A percentile compares a stretch with the other conserved stretches of the same genome.
These are phyloP conservation scores for Aspergillus leporis DNA, from an alignment of 495 filamentous ascomycete species.

Conservation along the genomic window DNA sequence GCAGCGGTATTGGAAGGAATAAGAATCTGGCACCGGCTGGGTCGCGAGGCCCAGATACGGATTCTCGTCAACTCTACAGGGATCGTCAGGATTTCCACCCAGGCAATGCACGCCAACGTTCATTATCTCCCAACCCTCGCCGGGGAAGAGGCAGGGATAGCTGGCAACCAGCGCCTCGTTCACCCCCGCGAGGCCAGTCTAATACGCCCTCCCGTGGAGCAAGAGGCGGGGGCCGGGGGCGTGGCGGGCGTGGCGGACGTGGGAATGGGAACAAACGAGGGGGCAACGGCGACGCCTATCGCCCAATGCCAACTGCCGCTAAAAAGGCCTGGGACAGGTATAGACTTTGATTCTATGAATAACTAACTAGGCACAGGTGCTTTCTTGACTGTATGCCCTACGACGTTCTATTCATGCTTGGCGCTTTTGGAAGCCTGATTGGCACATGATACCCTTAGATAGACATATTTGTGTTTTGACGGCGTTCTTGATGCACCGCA, in stretches of 20 bases:
- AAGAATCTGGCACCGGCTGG: constrained; percentile 19
- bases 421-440: neutral
- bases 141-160: constrained; percentile 25
- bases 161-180: constrained; percentile 21
- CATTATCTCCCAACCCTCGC: constrained; percentile 25
- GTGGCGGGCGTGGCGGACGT: constrained; percentile 21
- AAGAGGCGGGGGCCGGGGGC: constrained; percentile 21
- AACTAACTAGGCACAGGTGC: neutral
- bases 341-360: constrained; percentile 22
- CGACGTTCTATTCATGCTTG: neutral
- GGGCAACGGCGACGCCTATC: constrained; percentile 28
- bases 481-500: neutral
- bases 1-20: constrained; percentile 24
- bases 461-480: neutral
- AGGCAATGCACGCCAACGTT: constrained; percentile 27
- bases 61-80: constrained; percentile 11
- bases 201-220: constrained; percentile 13
- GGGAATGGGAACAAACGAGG: constrained; percentile 15
- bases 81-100: constrained; percentile 21
- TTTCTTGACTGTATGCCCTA: neutral
- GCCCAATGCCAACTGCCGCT: constrained; percentile 38
- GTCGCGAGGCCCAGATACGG: constrained; percentile 8
- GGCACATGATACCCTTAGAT: neutral
- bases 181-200: constrained; percentile 15
- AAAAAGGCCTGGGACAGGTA: constrained; percentile 37